These are phyloP conservation scores for Mortierella sp. DNA, from an alignment of 371 early-diverging fungal genomes.

Conservation along the genomic window DNA sequence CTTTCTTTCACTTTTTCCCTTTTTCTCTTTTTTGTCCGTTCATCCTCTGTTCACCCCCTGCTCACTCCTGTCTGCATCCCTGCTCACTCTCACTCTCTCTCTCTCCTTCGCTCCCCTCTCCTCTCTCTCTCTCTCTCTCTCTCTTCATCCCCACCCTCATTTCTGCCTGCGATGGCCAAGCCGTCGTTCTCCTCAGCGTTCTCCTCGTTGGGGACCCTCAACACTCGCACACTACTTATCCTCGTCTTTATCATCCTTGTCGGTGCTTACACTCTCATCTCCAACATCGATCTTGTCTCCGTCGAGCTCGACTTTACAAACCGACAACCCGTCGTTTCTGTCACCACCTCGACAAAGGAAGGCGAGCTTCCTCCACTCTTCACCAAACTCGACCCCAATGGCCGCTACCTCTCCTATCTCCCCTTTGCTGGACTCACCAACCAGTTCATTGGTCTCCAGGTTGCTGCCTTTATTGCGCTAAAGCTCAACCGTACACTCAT, in stretches of 20 bases:
- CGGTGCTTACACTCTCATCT: conserved; percentile 23
- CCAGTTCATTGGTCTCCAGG: conserved; percentile 18
- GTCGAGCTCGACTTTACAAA: background rate
- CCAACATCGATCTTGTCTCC: conserved; percentile 8
- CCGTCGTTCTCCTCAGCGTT: too few species aligned
- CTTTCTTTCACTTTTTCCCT: background rate
- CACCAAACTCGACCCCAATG: background rate
- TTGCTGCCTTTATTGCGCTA: conserved; percentile 4
- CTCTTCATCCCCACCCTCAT: background rate
- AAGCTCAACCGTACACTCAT: conserved; percentile 19
- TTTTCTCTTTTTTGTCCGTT: background rate
- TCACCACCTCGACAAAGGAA: background rate
- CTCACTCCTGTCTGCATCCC: background rate
- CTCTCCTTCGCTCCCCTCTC: background rate
- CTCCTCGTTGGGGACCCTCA: background rate
- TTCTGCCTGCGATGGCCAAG: background rate
- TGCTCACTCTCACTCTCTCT: background rate
- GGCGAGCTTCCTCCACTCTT: background rate
- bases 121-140: background rate
- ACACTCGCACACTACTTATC: conserved; percentile 4
- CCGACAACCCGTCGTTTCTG: background rate
- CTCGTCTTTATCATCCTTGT: conserved; percentile 17
- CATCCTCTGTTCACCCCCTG: background rate
- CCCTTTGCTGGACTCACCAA: conserved; percentile 16
- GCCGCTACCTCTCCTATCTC: conserved; percentile 9